A percentile compares a stretch with the other conserved stretches of the same genome.
These are phyloP conservation scores for Naegleria gruberi DNA, from an alignment of 208 protist species.

Conservation along the genomic window DNA sequence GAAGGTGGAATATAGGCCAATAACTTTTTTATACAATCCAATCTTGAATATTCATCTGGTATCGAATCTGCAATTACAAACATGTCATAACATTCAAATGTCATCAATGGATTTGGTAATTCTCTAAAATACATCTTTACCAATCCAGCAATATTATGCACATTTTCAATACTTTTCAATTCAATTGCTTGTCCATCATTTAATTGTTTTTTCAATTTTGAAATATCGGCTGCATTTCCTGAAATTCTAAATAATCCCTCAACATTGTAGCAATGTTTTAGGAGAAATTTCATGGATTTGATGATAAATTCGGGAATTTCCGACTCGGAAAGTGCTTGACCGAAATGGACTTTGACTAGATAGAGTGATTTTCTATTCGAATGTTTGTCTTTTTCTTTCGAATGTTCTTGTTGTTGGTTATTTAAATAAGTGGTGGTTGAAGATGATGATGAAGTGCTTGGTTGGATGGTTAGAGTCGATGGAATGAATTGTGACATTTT, in stretches of 20 bases:
- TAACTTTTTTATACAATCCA: neutral
- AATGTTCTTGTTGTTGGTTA: too few species aligned
- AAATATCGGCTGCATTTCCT: neutral
- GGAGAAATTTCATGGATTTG: neutral
- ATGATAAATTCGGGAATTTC: neutral
- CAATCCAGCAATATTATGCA: neutral
- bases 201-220: neutral
- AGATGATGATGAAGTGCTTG: too few species aligned
- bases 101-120: neutral
- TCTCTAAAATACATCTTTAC: constrained; percentile 12
- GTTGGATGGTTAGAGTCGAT: too few species aligned
- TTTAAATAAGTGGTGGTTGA: too few species aligned
- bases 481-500: too few species aligned
- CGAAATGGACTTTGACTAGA: neutral
- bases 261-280: neutral
- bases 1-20: neutral
- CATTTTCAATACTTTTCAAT: neutral
- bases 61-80: neutral
- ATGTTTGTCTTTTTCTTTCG: too few species aligned
- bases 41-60: neutral
- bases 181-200: neutral
- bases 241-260: neutral
- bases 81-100: neutral
- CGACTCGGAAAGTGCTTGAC: neutral
- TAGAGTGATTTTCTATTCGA: too few species aligned